Conservation (phyloP, 2,329 filamentous ascomycete species). For the Alternaria brassicicola region DNA sequence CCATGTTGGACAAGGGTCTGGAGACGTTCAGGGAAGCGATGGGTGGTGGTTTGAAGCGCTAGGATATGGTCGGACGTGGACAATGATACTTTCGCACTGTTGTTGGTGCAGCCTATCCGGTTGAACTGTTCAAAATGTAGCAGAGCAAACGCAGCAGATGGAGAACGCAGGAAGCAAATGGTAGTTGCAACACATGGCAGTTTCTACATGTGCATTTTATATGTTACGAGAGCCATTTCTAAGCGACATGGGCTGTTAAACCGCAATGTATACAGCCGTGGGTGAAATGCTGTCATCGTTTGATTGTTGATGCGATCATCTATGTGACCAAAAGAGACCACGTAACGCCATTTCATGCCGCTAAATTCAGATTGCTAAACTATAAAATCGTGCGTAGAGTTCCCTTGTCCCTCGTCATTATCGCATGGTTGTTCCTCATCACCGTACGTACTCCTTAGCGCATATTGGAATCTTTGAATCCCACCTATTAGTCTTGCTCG, state of each 20-base stretch:
- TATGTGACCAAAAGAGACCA: background rate
- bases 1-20: conserved; percentile 46
- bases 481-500: conserved; percentile 20
- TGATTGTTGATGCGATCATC: background rate
- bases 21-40: conserved; percentile 41
- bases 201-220: background rate
- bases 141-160: background rate
- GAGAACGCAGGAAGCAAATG: background rate
- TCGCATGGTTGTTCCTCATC: background rate
- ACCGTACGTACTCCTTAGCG: background rate
- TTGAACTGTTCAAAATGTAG: background rate
- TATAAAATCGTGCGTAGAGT: conserved; percentile 14
- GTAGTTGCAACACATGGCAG: background rate
- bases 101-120: background rate
- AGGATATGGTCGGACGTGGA: background rate
- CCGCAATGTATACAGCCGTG: background rate
- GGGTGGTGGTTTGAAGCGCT: conserved; percentile 27
- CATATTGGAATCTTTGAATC: background rate
- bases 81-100: background rate
- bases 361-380: conserved; percentile 26
- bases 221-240: too few species aligned
- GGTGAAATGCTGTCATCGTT: background rate
- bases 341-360: conserved; percentile 16
- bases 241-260: background rate
- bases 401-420: background rate